phyloP scores from a whole-genome alignment of 257 asterid species.

The Linderniella brevidens region DNA sequence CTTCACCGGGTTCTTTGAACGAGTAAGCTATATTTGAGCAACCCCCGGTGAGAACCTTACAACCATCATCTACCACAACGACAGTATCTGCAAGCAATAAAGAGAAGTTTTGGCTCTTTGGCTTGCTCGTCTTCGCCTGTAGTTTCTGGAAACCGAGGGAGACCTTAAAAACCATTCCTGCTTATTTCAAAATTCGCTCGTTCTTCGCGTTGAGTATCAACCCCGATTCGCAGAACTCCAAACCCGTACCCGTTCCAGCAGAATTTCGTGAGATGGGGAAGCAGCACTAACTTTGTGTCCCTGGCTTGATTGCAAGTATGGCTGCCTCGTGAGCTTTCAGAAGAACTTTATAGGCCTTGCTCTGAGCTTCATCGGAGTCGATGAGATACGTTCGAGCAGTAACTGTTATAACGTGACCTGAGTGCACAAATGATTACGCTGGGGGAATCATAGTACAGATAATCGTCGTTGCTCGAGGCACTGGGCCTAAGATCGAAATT shows the following conservation, averaged over 20 bases:
- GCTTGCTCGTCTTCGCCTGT: constrained; percentile 26
- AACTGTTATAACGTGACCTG: constrained; percentile 60
- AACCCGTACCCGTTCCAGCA: constrained; percentile 73
- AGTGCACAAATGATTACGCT: constrained; percentile 58
- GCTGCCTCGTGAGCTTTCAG: constrained; percentile 62
- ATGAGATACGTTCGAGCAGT: constrained; percentile 61
- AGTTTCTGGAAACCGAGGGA: constrained; percentile 60
- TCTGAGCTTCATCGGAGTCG: constrained; percentile 35
- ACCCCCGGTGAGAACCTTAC: constrained; percentile 28
- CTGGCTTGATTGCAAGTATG: constrained; percentile 47
- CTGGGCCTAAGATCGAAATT: constrained; percentile 52
- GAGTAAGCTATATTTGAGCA: constrained; percentile 41
- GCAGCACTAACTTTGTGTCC: constrained; percentile 33
- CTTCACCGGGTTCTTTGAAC: constrained; percentile 42
- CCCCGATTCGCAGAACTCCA: constrained; percentile 71
- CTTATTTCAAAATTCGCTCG: constrained; percentile 34
- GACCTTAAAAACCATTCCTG: constrained; percentile 66
- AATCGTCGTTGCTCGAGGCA: constrained; percentile 51
- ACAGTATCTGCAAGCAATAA: constrained; percentile 68
- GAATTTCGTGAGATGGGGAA: constrained; percentile 46
- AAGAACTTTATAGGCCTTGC: constrained; percentile 57
- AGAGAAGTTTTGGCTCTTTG: constrained; percentile 38
- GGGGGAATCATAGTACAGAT: constrained; percentile 36
- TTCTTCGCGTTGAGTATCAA: constrained; percentile 41
- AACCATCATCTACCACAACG: constrained; percentile 21